Evolutionary conservation across 345 rosid species (phyloP).

Genomic region (Salix koriyanagi): DNA sequence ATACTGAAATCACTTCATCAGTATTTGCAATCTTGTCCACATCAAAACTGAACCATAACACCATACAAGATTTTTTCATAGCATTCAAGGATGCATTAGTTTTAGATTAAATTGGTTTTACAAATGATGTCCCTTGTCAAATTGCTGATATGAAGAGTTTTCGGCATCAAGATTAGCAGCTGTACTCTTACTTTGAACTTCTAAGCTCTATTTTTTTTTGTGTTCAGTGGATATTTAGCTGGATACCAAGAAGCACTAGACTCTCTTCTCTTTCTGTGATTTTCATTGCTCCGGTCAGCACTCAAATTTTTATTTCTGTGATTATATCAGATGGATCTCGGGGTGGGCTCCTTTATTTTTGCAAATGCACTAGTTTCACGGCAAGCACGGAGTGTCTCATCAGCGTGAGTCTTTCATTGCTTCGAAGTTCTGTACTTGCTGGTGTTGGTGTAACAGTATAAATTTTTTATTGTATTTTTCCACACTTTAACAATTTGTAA

Average conservation of each 20-base stretch:
- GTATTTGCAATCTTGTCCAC: too few relatives aligned
- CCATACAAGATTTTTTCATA: too few relatives aligned
- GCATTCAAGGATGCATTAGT: too few relatives aligned
- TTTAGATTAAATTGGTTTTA: too few relatives aligned
- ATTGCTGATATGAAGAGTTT: too few relatives aligned
- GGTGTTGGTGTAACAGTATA: background rate
- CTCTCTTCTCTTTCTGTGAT: background rate
- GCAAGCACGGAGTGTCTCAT: constrained; percentile 64
- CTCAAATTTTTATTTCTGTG: background rate
- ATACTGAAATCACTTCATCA: too few relatives aligned
- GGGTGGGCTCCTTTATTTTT: constrained; percentile 87
- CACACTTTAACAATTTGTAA: background rate
- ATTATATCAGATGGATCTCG: constrained; percentile 82
- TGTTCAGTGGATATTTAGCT: background rate
- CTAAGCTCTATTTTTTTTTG: background rate
- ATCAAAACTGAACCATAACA: too few relatives aligned
- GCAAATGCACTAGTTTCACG: constrained; percentile 75
- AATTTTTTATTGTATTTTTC: background rate
- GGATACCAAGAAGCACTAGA: background rate
- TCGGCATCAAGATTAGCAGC: background rate
- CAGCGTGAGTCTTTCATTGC: constrained; percentile 40
- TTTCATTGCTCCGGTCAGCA: background rate
- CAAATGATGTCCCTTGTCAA: too few relatives aligned
- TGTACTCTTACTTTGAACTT: background rate
- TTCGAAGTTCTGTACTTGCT: constrained; percentile 7